Percentiles rank a stretch among this genome's conserved stretches.
These are phyloP conservation scores for Chimonanthus praecox DNA, from an alignment of 164 flowering plant species.

Conservation along the genomic window DNA sequence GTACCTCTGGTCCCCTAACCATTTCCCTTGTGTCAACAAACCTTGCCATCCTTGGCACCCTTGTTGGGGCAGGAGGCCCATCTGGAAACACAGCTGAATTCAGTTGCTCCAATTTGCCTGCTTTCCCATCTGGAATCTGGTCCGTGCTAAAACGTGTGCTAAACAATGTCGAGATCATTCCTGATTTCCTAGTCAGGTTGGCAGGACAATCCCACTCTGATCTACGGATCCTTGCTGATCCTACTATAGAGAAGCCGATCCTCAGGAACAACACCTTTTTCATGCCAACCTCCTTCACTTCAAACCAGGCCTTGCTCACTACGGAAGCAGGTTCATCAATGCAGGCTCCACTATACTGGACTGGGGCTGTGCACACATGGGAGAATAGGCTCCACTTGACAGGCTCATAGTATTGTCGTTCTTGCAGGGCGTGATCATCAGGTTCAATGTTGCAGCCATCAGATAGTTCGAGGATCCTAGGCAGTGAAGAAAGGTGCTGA, in stretches of 20 bases:
- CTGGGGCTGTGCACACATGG: conserved; percentile 81
- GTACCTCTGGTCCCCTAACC: conserved; percentile 79
- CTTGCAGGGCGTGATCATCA: conserved; percentile 30
- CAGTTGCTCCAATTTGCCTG: conserved; percentile 40
- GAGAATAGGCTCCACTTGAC: conserved; percentile 79
- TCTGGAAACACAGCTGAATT: conserved; percentile 78
- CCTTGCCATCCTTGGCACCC: conserved; percentile 41
- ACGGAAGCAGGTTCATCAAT: conserved; percentile 64
- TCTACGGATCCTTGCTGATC: conserved; percentile 55
- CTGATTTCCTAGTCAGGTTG: conserved; percentile 52
- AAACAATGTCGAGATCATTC: conserved; percentile 51
- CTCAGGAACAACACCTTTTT: conserved; percentile 76
- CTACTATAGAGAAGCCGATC: conserved; percentile 74
- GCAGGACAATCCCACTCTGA: conserved; percentile 82
- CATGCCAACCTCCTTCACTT: conserved; percentile 62
- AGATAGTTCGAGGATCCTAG: conserved; percentile 48
- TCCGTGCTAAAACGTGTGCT: conserved; percentile 54
- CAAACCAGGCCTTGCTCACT: conserved; percentile 86
- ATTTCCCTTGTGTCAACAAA: conserved; percentile 72
- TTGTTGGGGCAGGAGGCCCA: conserved; percentile 55
- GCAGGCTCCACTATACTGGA: conserved; percentile 44
- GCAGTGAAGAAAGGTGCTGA: conserved; percentile 74
- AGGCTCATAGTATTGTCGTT: conserved; percentile 59
- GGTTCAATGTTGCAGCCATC: conserved; percentile 40
- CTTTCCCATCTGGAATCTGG: conserved; percentile 34